A percentile compares a stretch with the other conserved stretches of the same genome.
Evolutionary conservation across 1,139 yeast species (phyloP).

Genomic region (Groenewaldozyma auringiensis): DNA sequence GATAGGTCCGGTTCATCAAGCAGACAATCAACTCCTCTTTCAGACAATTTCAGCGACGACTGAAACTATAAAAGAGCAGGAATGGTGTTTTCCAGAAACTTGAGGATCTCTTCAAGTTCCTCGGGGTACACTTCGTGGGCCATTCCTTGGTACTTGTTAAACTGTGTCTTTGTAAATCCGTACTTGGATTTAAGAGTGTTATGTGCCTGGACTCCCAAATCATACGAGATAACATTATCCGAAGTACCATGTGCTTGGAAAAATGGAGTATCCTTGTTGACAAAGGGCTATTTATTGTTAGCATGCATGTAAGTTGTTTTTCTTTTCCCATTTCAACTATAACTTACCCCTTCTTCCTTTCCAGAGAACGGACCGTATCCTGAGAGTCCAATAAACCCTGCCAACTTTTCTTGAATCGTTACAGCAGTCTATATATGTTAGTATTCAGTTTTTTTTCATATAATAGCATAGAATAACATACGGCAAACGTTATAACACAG

Average conservation of each 20-base stretch:
- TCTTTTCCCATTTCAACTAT: neutral
- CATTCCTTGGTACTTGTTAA: constrained; percentile 55
- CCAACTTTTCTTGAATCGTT: constrained; percentile 50
- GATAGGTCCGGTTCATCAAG: constrained; percentile 16
- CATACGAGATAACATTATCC: constrained; percentile 57
- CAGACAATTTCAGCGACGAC: neutral
- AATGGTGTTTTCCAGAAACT: constrained; percentile 39
- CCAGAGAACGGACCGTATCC: constrained; percentile 63
- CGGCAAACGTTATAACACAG: constrained; percentile 68
- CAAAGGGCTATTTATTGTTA: constrained; percentile 27
- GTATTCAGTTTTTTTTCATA: neutral
- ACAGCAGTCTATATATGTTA: constrained; percentile 15
- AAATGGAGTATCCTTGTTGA: constrained; percentile 61
- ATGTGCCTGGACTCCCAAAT: constrained; percentile 42
- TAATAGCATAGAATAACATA: constrained; percentile 7
- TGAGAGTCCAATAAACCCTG: constrained; percentile 70
- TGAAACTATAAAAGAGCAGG: constrained; percentile 13
- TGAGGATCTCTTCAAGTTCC: constrained; percentile 53
- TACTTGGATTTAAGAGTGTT: constrained; percentile 35
- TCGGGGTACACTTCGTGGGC: constrained; percentile 61
- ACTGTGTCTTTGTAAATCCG: constrained; percentile 48
- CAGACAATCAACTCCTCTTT: constrained; percentile 15
- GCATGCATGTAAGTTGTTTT: neutral
- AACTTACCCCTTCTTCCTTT: constrained; percentile 13
- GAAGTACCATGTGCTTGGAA: constrained; percentile 83